Conservation (phyloP, 2,329 filamentous ascomycete genomes). For the Colletotrichum lupini region DNA sequence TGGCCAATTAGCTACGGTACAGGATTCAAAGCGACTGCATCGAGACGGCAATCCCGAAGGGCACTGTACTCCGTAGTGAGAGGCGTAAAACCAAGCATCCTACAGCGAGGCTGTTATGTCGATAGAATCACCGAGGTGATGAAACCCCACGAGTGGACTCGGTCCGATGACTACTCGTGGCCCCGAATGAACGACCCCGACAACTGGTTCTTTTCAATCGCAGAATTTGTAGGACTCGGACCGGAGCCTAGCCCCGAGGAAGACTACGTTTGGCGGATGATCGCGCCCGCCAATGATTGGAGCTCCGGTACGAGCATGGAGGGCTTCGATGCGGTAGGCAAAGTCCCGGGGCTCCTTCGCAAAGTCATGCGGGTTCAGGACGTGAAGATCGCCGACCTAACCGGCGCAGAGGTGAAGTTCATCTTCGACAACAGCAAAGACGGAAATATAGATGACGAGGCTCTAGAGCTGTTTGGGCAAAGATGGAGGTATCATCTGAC, state of each 20-base stretch:
- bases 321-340: no score
- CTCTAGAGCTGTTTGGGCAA: background rate
- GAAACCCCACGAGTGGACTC: background rate
- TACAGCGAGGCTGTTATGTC: slow-evolving; percentile 1
- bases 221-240: background rate
- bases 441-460: background rate
- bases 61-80: no score
- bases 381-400: background rate
- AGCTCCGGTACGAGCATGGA: background rate
- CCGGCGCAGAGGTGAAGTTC: background rate
- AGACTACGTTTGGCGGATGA: background rate
- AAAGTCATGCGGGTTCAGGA: background rate
- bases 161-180: background rate
- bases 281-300: background rate
- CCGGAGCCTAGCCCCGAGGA: background rate
- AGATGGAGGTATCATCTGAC: no score
- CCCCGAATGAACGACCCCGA: background rate
- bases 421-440: background rate
- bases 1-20: background rate
- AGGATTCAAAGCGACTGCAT: background rate
- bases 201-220: background rate
- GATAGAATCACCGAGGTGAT: background rate
- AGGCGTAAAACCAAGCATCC: background rate
- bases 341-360: background rate
- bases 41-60: background rate